A percentile compares a stretch with the other conserved stretches of the same genome.
phyloP scores from a whole-genome alignment of 2,329 filamentous ascomycete genomes.

The Atkinsonella hypoxylon region DNA sequence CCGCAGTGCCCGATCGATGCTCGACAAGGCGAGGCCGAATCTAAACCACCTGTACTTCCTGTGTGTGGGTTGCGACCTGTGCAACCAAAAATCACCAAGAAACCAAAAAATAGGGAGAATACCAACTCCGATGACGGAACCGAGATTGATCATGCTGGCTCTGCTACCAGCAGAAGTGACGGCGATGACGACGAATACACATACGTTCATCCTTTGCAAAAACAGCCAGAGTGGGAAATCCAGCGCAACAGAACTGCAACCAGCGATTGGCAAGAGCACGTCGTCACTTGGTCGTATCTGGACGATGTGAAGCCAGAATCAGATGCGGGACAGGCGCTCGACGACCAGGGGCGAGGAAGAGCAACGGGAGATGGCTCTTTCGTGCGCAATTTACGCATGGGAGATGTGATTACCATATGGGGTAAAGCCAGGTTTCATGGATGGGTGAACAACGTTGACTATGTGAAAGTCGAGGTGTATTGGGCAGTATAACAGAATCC shows the following conservation, averaged over 20 bases:
- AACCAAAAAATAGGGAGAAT: background rate
- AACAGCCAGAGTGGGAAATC: constrained; percentile 28
- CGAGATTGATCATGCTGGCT: background rate
- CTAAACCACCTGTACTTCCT: constrained; percentile 15
- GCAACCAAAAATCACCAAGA: constrained; percentile 17
- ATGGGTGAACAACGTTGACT: constrained; percentile 41
- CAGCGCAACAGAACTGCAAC: constrained; percentile 33
- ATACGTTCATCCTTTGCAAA: constrained; percentile 27
- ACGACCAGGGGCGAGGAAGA: constrained; percentile 34
- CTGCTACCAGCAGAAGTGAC: background rate
- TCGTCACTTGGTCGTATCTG: constrained; percentile 39
- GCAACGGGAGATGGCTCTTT: constrained; percentile 42
- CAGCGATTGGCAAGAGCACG: constrained; percentile 25
- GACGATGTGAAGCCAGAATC: constrained; percentile 36
- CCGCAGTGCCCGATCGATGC: constrained; percentile 18
- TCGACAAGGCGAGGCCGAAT: constrained; percentile 12
- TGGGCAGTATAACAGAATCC: constrained; percentile 34
- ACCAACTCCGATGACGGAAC: background rate
- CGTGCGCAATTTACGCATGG: constrained; percentile 41
- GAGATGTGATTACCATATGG: constrained; percentile 52
- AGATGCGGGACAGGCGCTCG: constrained; percentile 24
- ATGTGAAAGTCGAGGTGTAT: constrained; percentile 42
- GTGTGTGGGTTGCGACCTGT: constrained; percentile 26
- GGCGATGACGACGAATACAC: constrained; percentile 12
- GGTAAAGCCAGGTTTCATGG: constrained; percentile 42